Percentiles rank a stretch among this genome's conserved stretches.
These are phyloP conservation scores for Stephania yunnanensis DNA, from an alignment of 164 flowering plant genomes.

Conservation along the genomic window DNA sequence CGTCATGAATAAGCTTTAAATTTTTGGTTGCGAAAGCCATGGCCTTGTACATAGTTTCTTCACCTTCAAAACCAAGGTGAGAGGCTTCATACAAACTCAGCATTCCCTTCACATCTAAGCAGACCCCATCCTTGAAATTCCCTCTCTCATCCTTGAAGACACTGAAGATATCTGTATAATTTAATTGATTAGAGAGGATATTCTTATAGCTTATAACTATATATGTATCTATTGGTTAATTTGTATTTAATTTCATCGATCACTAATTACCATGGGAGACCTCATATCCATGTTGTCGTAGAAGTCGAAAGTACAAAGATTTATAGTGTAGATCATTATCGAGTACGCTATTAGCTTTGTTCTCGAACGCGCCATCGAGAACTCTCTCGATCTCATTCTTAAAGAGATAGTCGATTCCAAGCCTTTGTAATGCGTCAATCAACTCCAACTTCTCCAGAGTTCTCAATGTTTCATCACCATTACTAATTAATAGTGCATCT, in stretches of 20 bases:
- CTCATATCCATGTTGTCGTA: constrained; percentile 5
- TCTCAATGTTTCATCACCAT: neutral
- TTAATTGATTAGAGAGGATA: no score
- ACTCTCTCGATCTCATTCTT: constrained; percentile 2
- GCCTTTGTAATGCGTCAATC: constrained; percentile 6
- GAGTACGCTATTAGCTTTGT: neutral
- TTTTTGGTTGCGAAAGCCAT: constrained; percentile 16
- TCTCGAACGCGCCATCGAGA: neutral
- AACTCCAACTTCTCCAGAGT: neutral
- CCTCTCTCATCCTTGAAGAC: constrained; percentile 26
- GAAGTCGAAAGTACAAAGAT: neutral
- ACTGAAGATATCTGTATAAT: constrained; percentile 24
- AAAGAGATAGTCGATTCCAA: constrained; percentile 8
- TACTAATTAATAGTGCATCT: neutral
- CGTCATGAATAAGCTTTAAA: constrained; percentile 10
- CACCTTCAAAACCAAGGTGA: constrained; percentile 26
- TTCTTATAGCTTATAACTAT: no score
- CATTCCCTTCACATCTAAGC: constrained; percentile 19
- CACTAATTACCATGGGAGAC: constrained; percentile 6
- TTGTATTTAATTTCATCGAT: no score
- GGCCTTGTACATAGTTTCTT: constrained; percentile 25
- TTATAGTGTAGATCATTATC: no score
- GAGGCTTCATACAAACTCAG: constrained; percentile 42
- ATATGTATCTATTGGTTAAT: no score
- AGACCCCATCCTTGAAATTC: constrained; percentile 12